phyloP scores from a whole-genome alignment of 345 rosid species.

The Streptanthus diversifolius region DNA sequence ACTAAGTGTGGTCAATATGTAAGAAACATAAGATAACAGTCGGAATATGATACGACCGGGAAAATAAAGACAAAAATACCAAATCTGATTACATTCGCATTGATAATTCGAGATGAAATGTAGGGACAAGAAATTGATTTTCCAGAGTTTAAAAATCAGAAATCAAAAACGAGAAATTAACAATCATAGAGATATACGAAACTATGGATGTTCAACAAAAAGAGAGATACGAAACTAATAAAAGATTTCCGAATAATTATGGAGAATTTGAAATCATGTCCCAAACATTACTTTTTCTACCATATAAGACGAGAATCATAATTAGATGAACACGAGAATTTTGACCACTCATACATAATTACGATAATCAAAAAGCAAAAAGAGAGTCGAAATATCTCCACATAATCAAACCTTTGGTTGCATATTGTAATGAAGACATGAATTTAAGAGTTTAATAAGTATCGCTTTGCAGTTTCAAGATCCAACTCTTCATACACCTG shows the following conservation, averaged over 20 bases:
- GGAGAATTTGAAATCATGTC: not conserved
- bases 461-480: slow-evolving; percentile 52
- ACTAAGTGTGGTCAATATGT: not conserved
- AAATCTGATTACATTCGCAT: not conserved
- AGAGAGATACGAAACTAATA: not conserved
- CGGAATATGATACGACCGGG: not conserved
- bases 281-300: not conserved
- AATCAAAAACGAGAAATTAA: not conserved
- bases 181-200: not conserved
- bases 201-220: no score
- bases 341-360: slow-evolving; percentile 19
- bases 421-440: slow-evolving; percentile 4
- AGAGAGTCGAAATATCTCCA: not conserved
- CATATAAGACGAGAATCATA: slow-evolving; percentile 14
- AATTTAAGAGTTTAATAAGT: slow-evolving; percentile 21
- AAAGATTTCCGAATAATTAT: not conserved
- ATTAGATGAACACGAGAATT: slow-evolving; percentile 6
- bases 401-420: slow-evolving; percentile 8
- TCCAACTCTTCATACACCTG: slow-evolving; percentile 71
- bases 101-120: not conserved
- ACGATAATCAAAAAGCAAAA: not conserved
- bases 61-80: not conserved
- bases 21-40: slow-evolving; percentile 7
- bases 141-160: not conserved
- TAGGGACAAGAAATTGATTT: not conserved